Percentiles rank a stretch among this genome's conserved stretches.
phyloP scores from a whole-genome alignment of 352 stramenopile genomes.

The Elongisporangium anandrum region DNA sequence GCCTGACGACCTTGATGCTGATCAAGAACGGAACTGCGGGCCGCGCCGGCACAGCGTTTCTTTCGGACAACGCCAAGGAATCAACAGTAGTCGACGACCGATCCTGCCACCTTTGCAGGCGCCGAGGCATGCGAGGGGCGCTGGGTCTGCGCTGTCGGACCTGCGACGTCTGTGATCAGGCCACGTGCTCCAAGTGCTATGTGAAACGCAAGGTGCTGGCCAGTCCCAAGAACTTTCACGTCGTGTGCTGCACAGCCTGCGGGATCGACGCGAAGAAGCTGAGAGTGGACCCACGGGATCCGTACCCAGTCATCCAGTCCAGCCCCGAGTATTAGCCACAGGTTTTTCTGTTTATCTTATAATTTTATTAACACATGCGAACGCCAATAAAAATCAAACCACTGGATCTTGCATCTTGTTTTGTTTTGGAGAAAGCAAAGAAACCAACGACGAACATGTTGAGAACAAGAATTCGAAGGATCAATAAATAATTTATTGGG shows the following conservation, averaged over 20 bases:
- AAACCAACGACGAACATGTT: neutral
- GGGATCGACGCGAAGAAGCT: slow-evolving; percentile 33
- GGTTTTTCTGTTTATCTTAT: neutral
- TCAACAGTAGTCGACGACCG: neutral
- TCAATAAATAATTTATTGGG: neutral
- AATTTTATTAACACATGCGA: neutral
- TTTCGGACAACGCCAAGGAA: slow-evolving; percentile 9
- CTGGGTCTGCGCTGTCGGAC: slow-evolving; percentile 22
- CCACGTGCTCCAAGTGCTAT: slow-evolving; percentile 46
- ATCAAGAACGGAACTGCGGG: neutral
- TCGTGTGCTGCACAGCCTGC: slow-evolving; percentile 52
- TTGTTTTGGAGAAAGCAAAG: neutral
- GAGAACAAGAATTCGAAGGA: neutral
- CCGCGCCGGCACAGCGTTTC: neutral
- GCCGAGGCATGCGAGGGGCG: slow-evolving; percentile 14
- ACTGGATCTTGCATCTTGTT: neutral
- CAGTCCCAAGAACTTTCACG: slow-evolving; percentile 21
- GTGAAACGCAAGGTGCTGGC: slow-evolving; percentile 38
- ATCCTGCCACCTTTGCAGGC: slow-evolving; percentile 6
- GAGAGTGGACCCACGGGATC: slow-evolving; percentile 31
- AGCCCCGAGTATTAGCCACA: neutral
- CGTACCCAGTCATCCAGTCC: slow-evolving; percentile 25
- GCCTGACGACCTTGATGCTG: slow-evolving; percentile 31
- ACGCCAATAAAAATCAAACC: neutral
- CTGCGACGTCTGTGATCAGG: slow-evolving; percentile 32